These are phyloP conservation scores for Lactifluus pinguis DNA, from an alignment of 768 basidiomycete species.

Conservation along the genomic window DNA sequence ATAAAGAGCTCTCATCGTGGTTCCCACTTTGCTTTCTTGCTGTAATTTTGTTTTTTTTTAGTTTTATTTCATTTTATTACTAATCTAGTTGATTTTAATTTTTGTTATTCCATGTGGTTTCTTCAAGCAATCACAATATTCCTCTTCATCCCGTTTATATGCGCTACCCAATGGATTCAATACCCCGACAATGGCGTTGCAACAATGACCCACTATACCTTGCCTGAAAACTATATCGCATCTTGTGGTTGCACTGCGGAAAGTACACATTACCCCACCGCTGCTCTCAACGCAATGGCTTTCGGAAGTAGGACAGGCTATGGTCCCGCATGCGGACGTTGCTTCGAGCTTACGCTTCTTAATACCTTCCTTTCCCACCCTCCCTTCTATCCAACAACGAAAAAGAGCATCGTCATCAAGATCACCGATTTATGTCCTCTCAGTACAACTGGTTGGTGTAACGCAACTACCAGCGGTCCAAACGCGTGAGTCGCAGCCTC, in stretches of 20 bases:
- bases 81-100: not conserved
- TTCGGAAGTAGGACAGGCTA: slow-evolving; percentile 66
- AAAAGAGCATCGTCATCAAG: slow-evolving; percentile 62
- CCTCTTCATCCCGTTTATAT: slow-evolving; percentile 16
- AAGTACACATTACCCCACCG: slow-evolving; percentile 57
- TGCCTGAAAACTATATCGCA: slow-evolving; percentile 49
- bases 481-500: slow-evolving; percentile 45
- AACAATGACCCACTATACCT: slow-evolving; percentile 68
- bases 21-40: not conserved
- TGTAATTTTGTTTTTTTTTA: not conserved
- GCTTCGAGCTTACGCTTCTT: slow-evolving; percentile 69
- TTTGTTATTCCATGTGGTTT: not conserved
- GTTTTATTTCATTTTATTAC: not conserved
- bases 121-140: not conserved
- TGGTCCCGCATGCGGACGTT: slow-evolving; percentile 66
- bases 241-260: slow-evolving; percentile 66
- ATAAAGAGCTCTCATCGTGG: slow-evolving; percentile 55
- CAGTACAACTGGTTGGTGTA: slow-evolving; percentile 58
- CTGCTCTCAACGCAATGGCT: slow-evolving; percentile 71
- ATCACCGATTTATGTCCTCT: slow-evolving; percentile 74
- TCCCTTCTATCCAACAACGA: slow-evolving; percentile 54
- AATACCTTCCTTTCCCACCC: slow-evolving; percentile 59
- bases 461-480: slow-evolving; percentile 47
- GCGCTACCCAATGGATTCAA: slow-evolving; percentile 47
- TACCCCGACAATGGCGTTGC: slow-evolving; percentile 56